Base-by-base conservation (phyloP, 2,329 filamentous ascomycete genomes). In the Fusarium poae region DNA sequence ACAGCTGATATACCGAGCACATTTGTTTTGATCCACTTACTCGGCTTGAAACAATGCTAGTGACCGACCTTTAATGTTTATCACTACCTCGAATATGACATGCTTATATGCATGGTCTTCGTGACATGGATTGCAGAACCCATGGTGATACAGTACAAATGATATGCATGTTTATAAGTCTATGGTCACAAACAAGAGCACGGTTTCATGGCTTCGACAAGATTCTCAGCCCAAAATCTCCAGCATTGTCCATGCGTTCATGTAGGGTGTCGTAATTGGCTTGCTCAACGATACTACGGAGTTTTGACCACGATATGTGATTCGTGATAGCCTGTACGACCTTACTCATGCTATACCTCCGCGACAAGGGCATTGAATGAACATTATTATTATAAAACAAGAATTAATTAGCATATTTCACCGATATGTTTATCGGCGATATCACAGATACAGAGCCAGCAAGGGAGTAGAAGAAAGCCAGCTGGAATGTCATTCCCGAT, bases 31-130 rank as follows among this genome's bases (percentile, higher is more conserved):
- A 35, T 40, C 32, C 23, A 27, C 34, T 40, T 40, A 10, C 23
- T 29, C 25, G 15, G 23, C 32, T 27, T 27, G 34, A 51, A 51
- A 51, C 48, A 35, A 27, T 27, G 10, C 32, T 27, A 29, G 35
- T 35, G 20, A 51, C 48, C 25, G 20, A 40, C 48, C 48, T 51
- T 8, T 18, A 18, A 27, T 51, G 34, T 51, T 40, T 50, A 29
- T 51, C 8, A n/a, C 18, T 20, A 29, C 8, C 23, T 51, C 23
- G n/a, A 9, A 27, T 29, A 51, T 15, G 18, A 40, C n/a, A 16
- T 51, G 48, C 48, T 40, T 25, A 39, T 11, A 51, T 29, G 20
- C 8, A 23, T 51, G 15, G 32, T 27, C 10, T 11, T 40, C 48
- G 21, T 27, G 15, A 9, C 48, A 35, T 21, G 34, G 34, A 25